Conservation (phyloP, 768 basidiomycete species). For the Cyathus striatus region DNA sequence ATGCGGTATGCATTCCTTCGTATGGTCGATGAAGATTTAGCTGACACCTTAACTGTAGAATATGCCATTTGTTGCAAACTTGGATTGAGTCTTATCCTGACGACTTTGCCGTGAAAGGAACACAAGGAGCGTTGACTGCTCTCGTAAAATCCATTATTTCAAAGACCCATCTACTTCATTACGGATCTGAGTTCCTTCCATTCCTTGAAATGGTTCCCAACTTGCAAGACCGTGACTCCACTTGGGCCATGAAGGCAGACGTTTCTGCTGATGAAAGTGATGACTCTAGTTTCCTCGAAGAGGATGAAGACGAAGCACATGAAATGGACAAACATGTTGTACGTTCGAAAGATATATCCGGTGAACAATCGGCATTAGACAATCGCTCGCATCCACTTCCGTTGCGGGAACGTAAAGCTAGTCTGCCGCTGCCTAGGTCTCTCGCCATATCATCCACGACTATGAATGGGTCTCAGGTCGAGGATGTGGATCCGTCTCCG, state of each 20-base stretch:
- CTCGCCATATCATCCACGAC: conserved; percentile 29
- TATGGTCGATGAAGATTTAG: not conserved
- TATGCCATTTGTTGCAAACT: conserved; percentile 71
- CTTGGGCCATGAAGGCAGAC: conserved; percentile 72
- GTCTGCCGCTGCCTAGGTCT: conserved; percentile 52
- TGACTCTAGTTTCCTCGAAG: conserved; percentile 48
- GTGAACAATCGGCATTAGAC: conserved; percentile 15
- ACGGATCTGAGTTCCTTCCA: conserved; percentile 77
- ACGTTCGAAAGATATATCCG: conserved; percentile 8
- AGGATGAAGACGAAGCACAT: conserved; percentile 47
- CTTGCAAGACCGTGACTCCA: conserved; percentile 61
- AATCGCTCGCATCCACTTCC: conserved; percentile 12
- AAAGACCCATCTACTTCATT: conserved; percentile 80
- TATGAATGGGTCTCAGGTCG: conserved; percentile 17
- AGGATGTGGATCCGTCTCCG: conserved; percentile 33
- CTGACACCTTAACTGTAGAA: conserved; percentile 36
- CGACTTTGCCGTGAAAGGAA: conserved; percentile 77
- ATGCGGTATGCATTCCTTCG: conserved; percentile 57
- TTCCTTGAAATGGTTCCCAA: conserved; percentile 66
- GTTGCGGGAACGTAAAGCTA: conserved; percentile 62
- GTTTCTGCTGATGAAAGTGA: conserved; percentile 57
- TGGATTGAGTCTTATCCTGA: conserved; percentile 76
- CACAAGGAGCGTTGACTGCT: conserved; percentile 66
- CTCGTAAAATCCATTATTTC: conserved; percentile 75
- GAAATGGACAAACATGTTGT: conserved; percentile 21